A percentile compares a stretch with the other conserved stretches of the same genome.
These are phyloP conservation scores for Capsella bursapastoris DNA, from an alignment of 345 rosid genomes.

Conservation along the genomic window DNA sequence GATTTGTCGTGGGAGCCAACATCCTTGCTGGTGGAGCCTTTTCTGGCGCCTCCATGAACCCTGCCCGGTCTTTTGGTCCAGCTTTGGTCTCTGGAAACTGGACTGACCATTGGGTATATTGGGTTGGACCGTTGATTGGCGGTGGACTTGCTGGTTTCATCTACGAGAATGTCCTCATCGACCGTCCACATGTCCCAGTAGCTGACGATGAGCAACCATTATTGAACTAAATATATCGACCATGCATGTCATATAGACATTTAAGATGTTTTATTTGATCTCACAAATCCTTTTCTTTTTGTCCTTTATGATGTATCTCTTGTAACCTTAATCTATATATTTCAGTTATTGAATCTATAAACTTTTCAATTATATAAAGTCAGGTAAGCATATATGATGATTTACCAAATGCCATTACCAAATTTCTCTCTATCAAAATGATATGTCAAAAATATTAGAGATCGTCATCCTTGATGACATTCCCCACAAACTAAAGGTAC, in stretches of 20 bases:
- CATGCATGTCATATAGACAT: too few species aligned
- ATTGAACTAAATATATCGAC: too few species aligned
- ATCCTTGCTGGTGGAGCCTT: slow-evolving; percentile 81
- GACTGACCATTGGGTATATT: slow-evolving; percentile 93
- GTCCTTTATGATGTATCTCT: too few species aligned
- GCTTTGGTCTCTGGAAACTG: slow-evolving; percentile 80
- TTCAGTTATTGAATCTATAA: too few species aligned
- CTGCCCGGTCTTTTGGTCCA: slow-evolving; percentile 91
- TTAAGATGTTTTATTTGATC: not conserved
- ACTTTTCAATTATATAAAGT: too few species aligned
- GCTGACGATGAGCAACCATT: slow-evolving; percentile 44
- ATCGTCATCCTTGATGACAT: too few species aligned
- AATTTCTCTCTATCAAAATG: too few species aligned
- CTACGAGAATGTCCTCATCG: slow-evolving; percentile 71
- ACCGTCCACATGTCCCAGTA: slow-evolving; percentile 50
- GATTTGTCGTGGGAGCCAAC: slow-evolving; percentile 82
- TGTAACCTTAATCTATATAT: too few species aligned
- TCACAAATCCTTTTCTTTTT: not conserved
- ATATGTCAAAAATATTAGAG: too few species aligned
- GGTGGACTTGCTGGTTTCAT: slow-evolving; percentile 80
- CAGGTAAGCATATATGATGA: too few species aligned
- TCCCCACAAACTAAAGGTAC: too few species aligned
- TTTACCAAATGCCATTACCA: too few species aligned
- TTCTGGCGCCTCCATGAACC: slow-evolving; percentile 98
- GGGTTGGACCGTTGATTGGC: slow-evolving; percentile 88